Percentiles rank a stretch among this genome's conserved stretches.
These are phyloP conservation scores for Ceratocystis diversiconidia DNA, from an alignment of 2,329 filamentous ascomycete genomes.

Conservation along the genomic window DNA sequence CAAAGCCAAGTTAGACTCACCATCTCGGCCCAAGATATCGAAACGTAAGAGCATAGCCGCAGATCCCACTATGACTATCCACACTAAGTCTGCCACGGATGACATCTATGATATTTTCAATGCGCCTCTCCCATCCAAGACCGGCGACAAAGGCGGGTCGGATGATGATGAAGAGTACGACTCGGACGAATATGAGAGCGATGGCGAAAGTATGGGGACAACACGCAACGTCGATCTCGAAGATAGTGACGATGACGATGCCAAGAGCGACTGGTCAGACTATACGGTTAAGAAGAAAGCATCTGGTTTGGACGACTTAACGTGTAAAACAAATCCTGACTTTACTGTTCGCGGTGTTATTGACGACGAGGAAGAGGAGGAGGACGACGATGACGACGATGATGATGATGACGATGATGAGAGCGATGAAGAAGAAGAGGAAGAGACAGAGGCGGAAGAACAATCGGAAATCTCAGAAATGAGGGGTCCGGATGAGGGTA, in stretches of 20 bases:
- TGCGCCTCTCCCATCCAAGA: slow-evolving; percentile 46
- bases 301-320: slow-evolving; percentile 30
- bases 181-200: slow-evolving; percentile 63
- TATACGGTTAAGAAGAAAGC: slow-evolving; percentile 52
- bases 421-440: slow-evolving; percentile 6
- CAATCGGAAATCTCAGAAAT: slow-evolving; percentile 27
- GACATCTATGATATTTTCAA: slow-evolving; percentile 98
- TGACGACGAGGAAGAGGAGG: slow-evolving; percentile 25
- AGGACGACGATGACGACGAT: slow-evolving; percentile 24
- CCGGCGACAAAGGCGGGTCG: slow-evolving; percentile 20
- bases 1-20: slow-evolving; percentile 85
- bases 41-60: slow-evolving; percentile 44
- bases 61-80: slow-evolving; percentile 96
- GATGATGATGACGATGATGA: slow-evolving; percentile 9
- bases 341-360: slow-evolving; percentile 25
- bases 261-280: slow-evolving; percentile 71
- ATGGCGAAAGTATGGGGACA: slow-evolving; percentile 68
- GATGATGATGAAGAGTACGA: slow-evolving; percentile 25
- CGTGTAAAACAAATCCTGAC: slow-evolving; percentile 32
- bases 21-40: slow-evolving; percentile 67
- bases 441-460: slow-evolving; percentile 10
- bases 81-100: slow-evolving; percentile 87
- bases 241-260: slow-evolving; percentile 39
- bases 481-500: slow-evolving; percentile 24
- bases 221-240: slow-evolving; percentile 42